Conservation (phyloP, 2,329 filamentous ascomycete genomes). For the Mycocentrospora acerina region DNA sequence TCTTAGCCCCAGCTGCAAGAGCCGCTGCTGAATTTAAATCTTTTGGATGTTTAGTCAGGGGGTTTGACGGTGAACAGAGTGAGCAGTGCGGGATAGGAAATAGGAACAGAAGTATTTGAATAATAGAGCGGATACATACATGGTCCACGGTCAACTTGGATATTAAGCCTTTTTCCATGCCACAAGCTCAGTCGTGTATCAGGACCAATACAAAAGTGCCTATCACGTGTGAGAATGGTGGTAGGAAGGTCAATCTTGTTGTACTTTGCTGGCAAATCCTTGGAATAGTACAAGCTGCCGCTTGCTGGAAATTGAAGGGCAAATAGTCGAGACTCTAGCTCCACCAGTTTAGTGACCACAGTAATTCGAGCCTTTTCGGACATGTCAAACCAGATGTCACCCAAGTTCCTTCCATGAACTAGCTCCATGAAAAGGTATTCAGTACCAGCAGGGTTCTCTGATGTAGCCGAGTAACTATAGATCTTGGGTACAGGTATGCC, state of each 20-base stretch:
- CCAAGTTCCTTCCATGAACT: slow-evolving; percentile 35
- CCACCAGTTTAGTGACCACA: slow-evolving; percentile 28
- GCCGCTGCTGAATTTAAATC: slow-evolving; percentile 23
- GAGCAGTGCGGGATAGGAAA: neutral
- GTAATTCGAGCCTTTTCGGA: slow-evolving; percentile 20
- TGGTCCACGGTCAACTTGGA: slow-evolving; percentile 33
- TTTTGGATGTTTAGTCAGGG: slow-evolving; percentile 19
- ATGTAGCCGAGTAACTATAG: slow-evolving; percentile 35
- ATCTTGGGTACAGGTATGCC: slow-evolving; percentile 42
- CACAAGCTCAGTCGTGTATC: slow-evolving; percentile 28
- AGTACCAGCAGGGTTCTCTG: slow-evolving; percentile 40
- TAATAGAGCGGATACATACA: slow-evolving; percentile 25
- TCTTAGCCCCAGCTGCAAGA: slow-evolving; percentile 33
- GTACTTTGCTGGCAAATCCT: slow-evolving; percentile 10
- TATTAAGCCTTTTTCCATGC: slow-evolving; percentile 28
- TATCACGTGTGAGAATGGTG: slow-evolving; percentile 4
- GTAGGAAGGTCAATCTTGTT: slow-evolving; percentile 17
- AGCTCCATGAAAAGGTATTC: slow-evolving; percentile 46
- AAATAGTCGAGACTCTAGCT: slow-evolving; percentile 31
- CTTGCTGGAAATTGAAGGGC: slow-evolving; percentile 31
- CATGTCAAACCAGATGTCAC: slow-evolving; percentile 35
- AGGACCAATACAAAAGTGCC: slow-evolving; percentile 33
- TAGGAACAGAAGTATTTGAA: neutral
- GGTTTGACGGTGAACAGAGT: slow-evolving; percentile 2
- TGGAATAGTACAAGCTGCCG: slow-evolving; percentile 35